phyloP scores from a whole-genome alignment of 2,329 filamentous ascomycete genomes.

The Diaporthe destruens region DNA sequence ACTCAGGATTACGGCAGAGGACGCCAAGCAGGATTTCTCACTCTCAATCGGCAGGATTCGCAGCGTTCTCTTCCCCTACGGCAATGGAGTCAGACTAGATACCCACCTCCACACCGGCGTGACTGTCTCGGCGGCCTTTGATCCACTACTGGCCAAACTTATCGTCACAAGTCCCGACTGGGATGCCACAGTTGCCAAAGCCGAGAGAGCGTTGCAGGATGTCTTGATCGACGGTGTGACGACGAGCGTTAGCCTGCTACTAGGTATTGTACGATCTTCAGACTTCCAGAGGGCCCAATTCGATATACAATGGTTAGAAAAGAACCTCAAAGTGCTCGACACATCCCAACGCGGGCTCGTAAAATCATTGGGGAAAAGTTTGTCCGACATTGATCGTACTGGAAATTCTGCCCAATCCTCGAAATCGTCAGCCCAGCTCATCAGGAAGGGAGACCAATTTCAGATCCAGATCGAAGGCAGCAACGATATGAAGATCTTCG shows the following conservation, averaged over 20 bases:
- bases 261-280: conserved; percentile 63
- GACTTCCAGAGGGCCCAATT: conserved; percentile 59
- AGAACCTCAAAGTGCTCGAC: neutral
- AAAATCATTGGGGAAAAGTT: neutral
- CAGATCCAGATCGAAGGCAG: conserved; percentile 12
- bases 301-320: conserved; percentile 33
- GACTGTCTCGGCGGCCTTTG: conserved; percentile 67
- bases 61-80: conserved; percentile 65
- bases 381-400: too few relatives aligned
- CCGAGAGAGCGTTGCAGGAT: conserved; percentile 66
- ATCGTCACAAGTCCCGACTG: conserved; percentile 68
- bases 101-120: conserved; percentile 62
- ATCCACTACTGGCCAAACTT: conserved; percentile 71
- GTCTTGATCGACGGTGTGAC: conserved; percentile 67
- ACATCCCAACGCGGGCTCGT: neutral
- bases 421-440: conserved; percentile 7
- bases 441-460: conserved; percentile 33
- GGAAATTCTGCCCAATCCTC: neutral
- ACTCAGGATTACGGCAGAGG: conserved; percentile 69
- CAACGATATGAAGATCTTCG: neutral
- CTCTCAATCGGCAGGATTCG: conserved; percentile 72
- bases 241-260: conserved; percentile 68
- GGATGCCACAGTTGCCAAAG: conserved; percentile 65
- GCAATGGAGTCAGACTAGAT: conserved; percentile 70
- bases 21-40: conserved; percentile 64